Base-by-base conservation (phyloP, 2,329 filamentous ascomycete genomes). In the Epichloe typhina region DNA sequence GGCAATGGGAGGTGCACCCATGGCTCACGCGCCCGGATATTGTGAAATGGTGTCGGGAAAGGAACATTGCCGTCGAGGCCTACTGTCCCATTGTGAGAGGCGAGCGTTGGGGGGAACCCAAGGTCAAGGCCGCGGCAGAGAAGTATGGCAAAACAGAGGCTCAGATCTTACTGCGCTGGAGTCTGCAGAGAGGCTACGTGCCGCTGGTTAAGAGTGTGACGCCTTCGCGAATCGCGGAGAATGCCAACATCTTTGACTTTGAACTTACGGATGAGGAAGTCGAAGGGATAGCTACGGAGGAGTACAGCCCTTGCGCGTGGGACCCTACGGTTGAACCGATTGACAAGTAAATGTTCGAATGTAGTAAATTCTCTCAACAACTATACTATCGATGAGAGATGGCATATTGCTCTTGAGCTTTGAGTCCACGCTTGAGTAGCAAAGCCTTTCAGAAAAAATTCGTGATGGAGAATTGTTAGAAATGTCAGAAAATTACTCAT, bases 1-100 rank as follows among this genome's bases (percentile, higher is more conserved):
- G 88, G 40, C 90, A 95, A 68, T 88, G 85, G 67, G 90, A 96
- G 68, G 70, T 96, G 11, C 90, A 96, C 66, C 90, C 90, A 1
- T 96, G 88, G 89, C 79, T 89, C 41, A 75, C 82, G 8, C 75
- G 89, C n/a, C 70, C 74, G 21, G 88, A 95, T 61, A 88, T 96
- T 54, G 81, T 83, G 8, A 71, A 78, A 45, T 96, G 89, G 88
- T 86, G 85, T 58, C 66, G 73, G 55, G 73, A 82, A 64, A 73
- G 80, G 17, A 73, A 74, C 53, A 70, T 86, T 19, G 75, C 80
- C 35, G 64, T 86, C 13, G 74, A 88, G 67, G 80, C 80, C 0
- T 84, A 82, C 62, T 74, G 71, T 41, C 79, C 80, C 12, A 69
- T 83, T 41, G 77, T 82, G 1, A 71, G 75, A 43, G 89, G 86